Evolutionary conservation across 495 filamentous ascomycete genomes (phyloP).

Genomic region (Zalerion maritima): DNA sequence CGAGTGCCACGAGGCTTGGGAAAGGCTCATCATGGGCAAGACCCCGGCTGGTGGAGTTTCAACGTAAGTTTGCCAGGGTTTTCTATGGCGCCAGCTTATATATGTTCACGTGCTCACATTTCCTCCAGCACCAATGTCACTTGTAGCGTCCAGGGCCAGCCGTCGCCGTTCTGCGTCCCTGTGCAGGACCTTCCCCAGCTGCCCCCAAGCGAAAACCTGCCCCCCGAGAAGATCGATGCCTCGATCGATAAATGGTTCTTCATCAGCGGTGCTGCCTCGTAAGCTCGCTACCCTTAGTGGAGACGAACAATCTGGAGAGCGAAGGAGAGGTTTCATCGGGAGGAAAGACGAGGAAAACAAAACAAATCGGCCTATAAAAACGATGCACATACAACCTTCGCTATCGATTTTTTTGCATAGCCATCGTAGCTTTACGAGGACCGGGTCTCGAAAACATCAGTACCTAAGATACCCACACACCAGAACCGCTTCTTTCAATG

Average conservation of each 20-base stretch:
- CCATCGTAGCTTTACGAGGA: no score
- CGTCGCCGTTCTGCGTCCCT: slow-evolving; percentile 53
- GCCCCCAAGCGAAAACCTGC: slow-evolving; percentile 58
- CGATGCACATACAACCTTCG: no score
- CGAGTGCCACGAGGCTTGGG: slow-evolving; percentile 95
- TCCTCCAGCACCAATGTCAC: slow-evolving; percentile 58
- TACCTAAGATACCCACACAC: no score
- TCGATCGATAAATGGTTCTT: slow-evolving; percentile 99
- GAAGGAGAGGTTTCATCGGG: no score
- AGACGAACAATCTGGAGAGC: no score
- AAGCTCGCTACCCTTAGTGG: no score
- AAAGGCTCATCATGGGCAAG: slow-evolving; percentile 86
- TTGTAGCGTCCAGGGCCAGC: no score
- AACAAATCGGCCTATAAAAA: no score
- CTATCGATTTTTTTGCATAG: no score
- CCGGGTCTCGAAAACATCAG: no score
- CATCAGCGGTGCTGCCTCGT: slow-evolving; percentile 93
- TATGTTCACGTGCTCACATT: slow-evolving; percentile 16
- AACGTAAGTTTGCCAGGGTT: slow-evolving; percentile 46
- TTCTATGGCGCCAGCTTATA: background rate
- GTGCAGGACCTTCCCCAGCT: slow-evolving; percentile 52
- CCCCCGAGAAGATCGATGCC: slow-evolving; percentile 79
- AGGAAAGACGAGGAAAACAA: no score
- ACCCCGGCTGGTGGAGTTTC: slow-evolving; percentile 58
- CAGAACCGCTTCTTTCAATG: no score